Evolutionary conservation across 2,329 filamentous ascomycete species (phyloP), one percentile per base, ranked within the genome.

Genomic region (Neonectria hederae): DNA sequence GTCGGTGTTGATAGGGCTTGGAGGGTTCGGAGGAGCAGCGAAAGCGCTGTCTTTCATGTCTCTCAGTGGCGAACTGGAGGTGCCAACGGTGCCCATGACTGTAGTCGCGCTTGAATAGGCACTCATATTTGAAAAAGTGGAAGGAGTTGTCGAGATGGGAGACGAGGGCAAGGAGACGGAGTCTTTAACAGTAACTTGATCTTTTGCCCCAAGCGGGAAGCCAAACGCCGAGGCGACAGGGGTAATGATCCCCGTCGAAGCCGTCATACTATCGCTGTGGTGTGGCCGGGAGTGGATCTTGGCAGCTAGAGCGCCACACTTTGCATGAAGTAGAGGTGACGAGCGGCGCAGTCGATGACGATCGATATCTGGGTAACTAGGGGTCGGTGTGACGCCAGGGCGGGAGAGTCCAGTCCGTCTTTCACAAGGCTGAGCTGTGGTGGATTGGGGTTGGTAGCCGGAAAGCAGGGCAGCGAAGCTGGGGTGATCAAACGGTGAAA

Each of bases 161-260:
- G 72, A 65, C 2, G 69, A 69, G 14, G 54, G 32, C 10, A 63
- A 21, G 6, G 69, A 68, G 42, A 70, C 45, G 51, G 62, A 48
- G 67, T 68, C 61, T 66, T 72, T 73, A 66, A 68, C 35, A 38
- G 7, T 14, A n/a, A 38, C 65, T 46, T 63, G 70, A 68, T 72
- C 72, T 65, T 70, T 72, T 7, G 74, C 71, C n/a, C 69, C 63
- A 32, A 75, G 62, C 21, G 76, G 69, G 30, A 78, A 62, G 60
- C 77, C 76, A 69, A 79, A 78, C 52, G 77, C 78, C 30, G 77
- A 78, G 54, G 73, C 69, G 42, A 77, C 68, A 46, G 76, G 76
- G 65, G 70, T 75, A 24, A 76, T 57, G 56, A 76, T 73, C 42
- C 70, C 74, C 30, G 70, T 67, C 42, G 72, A 64, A 63, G 66